A percentile compares a stretch with the other conserved stretches of the same genome.
These are phyloP conservation scores for Simplicillium aogashimaense DNA, from an alignment of 2,329 filamentous ascomycete genomes.

Conservation along the genomic window DNA sequence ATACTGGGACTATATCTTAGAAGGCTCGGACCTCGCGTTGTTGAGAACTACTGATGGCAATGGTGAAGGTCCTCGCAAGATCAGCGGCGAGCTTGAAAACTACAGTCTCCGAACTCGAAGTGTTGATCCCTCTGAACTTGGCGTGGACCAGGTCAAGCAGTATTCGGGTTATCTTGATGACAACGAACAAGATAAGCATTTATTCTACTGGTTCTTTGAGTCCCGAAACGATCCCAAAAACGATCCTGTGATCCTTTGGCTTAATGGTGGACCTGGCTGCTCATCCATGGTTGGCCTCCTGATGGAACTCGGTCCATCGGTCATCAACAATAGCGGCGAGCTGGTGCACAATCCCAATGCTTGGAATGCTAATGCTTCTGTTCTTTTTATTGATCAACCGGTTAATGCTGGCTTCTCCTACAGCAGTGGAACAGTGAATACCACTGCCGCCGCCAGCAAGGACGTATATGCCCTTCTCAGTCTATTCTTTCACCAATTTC, in stretches of 20 bases:
- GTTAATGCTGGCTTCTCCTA: constrained; percentile 99
- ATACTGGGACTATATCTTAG: constrained; percentile 86
- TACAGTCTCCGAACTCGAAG: constrained; percentile 88
- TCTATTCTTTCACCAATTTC: constrained; percentile 98
- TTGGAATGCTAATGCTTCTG: constrained; percentile 96
- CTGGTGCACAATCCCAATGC: constrained; percentile 78
- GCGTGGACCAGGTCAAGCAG: constrained; percentile 91
- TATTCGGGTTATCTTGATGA: constrained; percentile 98
- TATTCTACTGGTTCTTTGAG: constrained; percentile 99
- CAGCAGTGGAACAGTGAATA: constrained; percentile 79
- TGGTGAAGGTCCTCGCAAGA: constrained; percentile 72
- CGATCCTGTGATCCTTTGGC: constrained; percentile 87
- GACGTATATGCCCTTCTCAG: constrained; percentile 94
- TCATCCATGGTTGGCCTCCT: constrained; percentile 95
- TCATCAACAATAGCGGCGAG: constrained; percentile 74
- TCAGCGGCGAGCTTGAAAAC: constrained; percentile 74
- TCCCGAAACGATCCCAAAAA: constrained; percentile 95
- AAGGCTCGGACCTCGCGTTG: constrained; percentile 73
- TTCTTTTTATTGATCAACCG: constrained; percentile 98
- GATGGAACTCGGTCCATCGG: constrained; percentile 92
- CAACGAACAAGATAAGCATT: constrained; percentile 91
- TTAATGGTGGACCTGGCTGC: constrained; percentile 95
- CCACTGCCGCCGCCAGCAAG: constrained; percentile 93
- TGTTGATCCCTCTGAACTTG: constrained; percentile 75
- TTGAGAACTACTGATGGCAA: constrained; percentile 68